Base-by-base conservation (phyloP, 2,329 filamentous ascomycete species). In the Orbilia quercus region DNA sequence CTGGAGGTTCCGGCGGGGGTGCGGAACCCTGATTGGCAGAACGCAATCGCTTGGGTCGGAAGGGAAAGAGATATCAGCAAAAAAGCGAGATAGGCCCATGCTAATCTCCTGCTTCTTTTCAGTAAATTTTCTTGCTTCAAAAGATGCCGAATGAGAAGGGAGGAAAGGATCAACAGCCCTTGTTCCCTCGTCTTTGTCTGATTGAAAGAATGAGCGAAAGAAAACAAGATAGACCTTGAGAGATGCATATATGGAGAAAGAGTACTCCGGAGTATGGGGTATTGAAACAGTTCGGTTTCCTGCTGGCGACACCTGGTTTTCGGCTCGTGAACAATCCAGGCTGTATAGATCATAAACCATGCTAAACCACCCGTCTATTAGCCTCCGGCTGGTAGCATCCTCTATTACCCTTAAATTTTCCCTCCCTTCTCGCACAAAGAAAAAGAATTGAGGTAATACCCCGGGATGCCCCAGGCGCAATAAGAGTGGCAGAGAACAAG, bases 271-370 rank as follows among this genome's bases (percentile, higher is more conserved):
- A n/a, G 9, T 72, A 64, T 72, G 58, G 58, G 58, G 66, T 64
- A 72, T 64, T 72, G 53, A 55, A 65, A 72, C 69, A 53, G 65
- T 23, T 66, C 69, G 60, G 59, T 65, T 72, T 72, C 45, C 59
- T 71, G 66, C 66, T 63, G 48, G 65, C 65, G 31, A 55, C 48
- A 55, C 64, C 64, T 62, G 65, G 59, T 54, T 72, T 25, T 54
- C 58, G 59, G 67, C 58, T 65, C 58, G 51, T 71, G 63, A 67
- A 67, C 63, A 47, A 53, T 58, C 58, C 58, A 71, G 66, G 65
- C 57, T 62, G 67, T 53, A 54, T 64, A 23, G 59, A 59, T 28
- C n/a, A 47, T 54, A 45, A 64, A 65, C 54, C 67, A 72, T 58
- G 59, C 54, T 53, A 72, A 64, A 70, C 50, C 45, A 45, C 45